These are phyloP conservation scores for Lomentospora prolificans DNA, from an alignment of 2,329 filamentous ascomycete species.

Conservation along the genomic window DNA sequence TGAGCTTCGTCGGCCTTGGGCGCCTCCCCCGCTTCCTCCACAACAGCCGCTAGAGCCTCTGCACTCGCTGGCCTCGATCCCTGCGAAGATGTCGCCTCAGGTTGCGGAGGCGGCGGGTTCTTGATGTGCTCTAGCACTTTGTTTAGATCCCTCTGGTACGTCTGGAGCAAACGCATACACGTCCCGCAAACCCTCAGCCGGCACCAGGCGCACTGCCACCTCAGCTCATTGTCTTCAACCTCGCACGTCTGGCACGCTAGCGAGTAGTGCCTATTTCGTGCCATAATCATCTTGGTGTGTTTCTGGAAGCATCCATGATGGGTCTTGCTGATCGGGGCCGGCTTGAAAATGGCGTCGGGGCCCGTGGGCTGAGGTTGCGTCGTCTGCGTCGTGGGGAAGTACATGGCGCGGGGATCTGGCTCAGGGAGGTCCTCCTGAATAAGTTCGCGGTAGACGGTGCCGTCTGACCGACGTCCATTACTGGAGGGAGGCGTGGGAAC, in stretches of 20 bases:
- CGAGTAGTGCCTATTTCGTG: constrained; percentile 38
- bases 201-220: constrained; percentile 40
- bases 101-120: not conserved
- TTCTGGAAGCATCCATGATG: constrained; percentile 36
- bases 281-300: constrained; percentile 38
- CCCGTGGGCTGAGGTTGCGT: constrained; percentile 15
- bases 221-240: constrained; percentile 31
- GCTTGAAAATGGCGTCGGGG: constrained; percentile 28
- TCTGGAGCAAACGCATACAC: constrained; percentile 33
- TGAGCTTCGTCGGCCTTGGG: not conserved
- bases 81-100: constrained; percentile 5
- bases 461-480: constrained; percentile 24
- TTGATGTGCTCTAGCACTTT: constrained; percentile 25
- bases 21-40: not conserved
- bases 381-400: constrained; percentile 25
- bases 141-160: constrained; percentile 32
- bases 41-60: not conserved
- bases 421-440: constrained; percentile 19
- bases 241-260: constrained; percentile 45
- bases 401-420: constrained; percentile 24
- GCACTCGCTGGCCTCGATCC: not conserved
- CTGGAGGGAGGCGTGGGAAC: constrained; percentile 18
- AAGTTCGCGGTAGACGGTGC: constrained; percentile 32
- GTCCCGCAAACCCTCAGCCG: constrained; percentile 39
- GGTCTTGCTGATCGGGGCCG: constrained; percentile 32